Evolutionary conservation across 306 rosid species (phyloP).

Genomic region (Corylus americana): DNA sequence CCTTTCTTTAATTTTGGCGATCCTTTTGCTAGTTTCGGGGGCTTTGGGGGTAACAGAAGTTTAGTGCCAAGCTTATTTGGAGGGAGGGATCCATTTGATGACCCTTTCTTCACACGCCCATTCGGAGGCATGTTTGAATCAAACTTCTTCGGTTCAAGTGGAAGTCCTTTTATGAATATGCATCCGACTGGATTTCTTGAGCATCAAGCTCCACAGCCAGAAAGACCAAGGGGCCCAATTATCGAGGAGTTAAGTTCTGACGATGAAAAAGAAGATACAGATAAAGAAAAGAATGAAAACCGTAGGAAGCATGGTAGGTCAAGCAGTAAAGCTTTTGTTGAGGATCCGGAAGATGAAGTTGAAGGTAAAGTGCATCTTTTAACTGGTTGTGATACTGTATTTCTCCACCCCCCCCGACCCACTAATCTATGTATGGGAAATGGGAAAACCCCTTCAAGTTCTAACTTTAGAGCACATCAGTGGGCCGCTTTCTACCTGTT

Average conservation of each 20-base stretch:
- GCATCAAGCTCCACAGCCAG: constrained; percentile 54
- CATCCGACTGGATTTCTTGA: constrained; percentile 55
- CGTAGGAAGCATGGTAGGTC: constrained; percentile 63
- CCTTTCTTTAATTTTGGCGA: constrained; percentile 48
- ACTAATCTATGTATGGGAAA: too few relatives aligned
- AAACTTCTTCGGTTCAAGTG: constrained; percentile 45
- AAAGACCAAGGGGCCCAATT: constrained; percentile 55
- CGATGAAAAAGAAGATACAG: constrained; percentile 54
- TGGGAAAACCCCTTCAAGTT: too few relatives aligned
- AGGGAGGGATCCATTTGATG: constrained; percentile 76
- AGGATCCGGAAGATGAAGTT: constrained; percentile 60
- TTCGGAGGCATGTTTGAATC: constrained; percentile 67
- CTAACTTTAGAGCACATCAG: too few relatives aligned
- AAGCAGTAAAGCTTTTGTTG: constrained; percentile 41
- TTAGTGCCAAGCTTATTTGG: constrained; percentile 57
- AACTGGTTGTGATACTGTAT: neutral
- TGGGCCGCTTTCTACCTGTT: too few relatives aligned
- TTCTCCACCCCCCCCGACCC: too few relatives aligned
- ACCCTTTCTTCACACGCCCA: constrained; percentile 78
- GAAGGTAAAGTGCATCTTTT: constrained; percentile 47
- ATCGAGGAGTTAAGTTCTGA: constrained; percentile 85
- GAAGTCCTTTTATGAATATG: constrained; percentile 47
- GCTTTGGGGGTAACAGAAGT: constrained; percentile 59
- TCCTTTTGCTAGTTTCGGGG: constrained; percentile 63
- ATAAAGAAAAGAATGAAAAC: constrained; percentile 46